A percentile compares a stretch with the other conserved stretches of the same genome.
phyloP scores from a whole-genome alignment of 208 protist genomes.

The Trypanosoma cruzi region DNA sequence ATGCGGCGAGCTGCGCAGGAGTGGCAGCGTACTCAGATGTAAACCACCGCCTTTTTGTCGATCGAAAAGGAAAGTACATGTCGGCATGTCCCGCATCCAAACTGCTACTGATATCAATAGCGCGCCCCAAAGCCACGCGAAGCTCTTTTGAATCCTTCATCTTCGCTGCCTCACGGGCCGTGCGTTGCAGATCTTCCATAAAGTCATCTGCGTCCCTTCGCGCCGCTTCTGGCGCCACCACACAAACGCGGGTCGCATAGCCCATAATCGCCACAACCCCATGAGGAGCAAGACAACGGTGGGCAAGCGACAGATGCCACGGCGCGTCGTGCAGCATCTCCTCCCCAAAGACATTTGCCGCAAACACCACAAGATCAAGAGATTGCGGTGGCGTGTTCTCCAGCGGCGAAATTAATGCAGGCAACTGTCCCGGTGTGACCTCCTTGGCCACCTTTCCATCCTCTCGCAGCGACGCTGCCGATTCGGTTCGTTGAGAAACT shows the following conservation, averaged over 20 bases:
- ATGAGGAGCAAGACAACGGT: conserved; percentile 64
- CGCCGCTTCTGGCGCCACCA: conserved; percentile 55
- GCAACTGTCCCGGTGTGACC: conserved; percentile 1
- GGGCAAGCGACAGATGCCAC: conserved; percentile 77
- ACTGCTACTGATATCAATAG: conserved; percentile 33
- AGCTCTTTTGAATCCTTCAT: not conserved
- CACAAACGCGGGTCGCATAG: conserved; percentile 27
- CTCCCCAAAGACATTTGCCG: conserved; percentile 68
- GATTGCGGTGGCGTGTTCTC: conserved; percentile 42
- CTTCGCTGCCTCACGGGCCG: not conserved
- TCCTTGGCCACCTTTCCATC: not conserved
- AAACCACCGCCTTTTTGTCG: conserved; percentile 69
- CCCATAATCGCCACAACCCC: conserved; percentile 79
- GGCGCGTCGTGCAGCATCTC: conserved; percentile 81
- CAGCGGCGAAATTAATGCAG: conserved; percentile 32
- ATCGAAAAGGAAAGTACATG: conserved; percentile 79
- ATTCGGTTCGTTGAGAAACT: not conserved
- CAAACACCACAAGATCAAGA: conserved; percentile 77
- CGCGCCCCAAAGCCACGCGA: conserved; percentile 30
- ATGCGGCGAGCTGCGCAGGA: conserved; percentile 44
- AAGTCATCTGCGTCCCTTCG: conserved; percentile 47
- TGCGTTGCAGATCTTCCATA: conserved; percentile 29
- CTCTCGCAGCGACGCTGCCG: not conserved
- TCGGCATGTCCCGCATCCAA: conserved; percentile 57
- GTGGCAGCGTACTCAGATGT: conserved; percentile 60